phyloP scores from a whole-genome alignment of 352 stramenopile species.

The Phytopythium kandeliae region DNA sequence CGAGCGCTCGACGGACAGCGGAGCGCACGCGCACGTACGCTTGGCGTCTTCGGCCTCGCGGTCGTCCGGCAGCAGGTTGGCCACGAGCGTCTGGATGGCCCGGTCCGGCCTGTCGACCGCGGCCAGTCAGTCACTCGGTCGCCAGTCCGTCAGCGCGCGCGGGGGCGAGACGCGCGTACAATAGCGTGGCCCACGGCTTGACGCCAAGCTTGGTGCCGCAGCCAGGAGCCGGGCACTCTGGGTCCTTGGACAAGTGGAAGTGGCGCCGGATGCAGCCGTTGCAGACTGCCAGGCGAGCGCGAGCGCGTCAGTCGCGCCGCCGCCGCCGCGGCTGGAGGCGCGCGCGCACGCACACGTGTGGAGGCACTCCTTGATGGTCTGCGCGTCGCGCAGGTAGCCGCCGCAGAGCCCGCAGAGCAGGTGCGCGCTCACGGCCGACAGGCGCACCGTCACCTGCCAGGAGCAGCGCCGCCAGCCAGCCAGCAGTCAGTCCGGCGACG shows the following conservation, averaged over 20 bases:
- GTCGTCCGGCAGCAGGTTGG: conserved; percentile 45
- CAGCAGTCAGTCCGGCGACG: too few species aligned
- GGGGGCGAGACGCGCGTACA: too few species aligned
- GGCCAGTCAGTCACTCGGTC: too few species aligned
- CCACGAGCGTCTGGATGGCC: conserved; percentile 43
- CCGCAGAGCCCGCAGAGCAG: conserved; percentile 63
- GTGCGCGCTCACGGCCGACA: conserved; percentile 45
- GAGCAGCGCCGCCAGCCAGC: too few species aligned
- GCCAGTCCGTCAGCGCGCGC: too few species aligned
- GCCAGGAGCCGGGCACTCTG: conserved; percentile 41
- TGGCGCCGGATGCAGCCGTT: conserved; percentile 49
- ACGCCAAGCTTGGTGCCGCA: conserved; percentile 40
- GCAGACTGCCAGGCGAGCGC: conserved; percentile 31
- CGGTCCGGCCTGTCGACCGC: conserved; percentile 61
- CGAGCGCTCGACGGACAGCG: too few species aligned
- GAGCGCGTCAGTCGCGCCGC: neutral
- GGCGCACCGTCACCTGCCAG: conserved; percentile 36
- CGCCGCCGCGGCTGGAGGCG: too few species aligned
- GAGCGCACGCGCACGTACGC: conserved; percentile 21
- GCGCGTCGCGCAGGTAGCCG: conserved; percentile 62
- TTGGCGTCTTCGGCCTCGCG: conserved; percentile 30
- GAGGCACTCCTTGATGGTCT: conserved; percentile 75
- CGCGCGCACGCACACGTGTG: conserved; percentile 69
- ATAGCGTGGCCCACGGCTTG: conserved; percentile 45
- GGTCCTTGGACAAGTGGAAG: conserved; percentile 26